Percentiles rank a stretch among this genome's conserved stretches.
Conservation (phyloP, 805 yeast species). For the Starmerella cellae region DNA sequence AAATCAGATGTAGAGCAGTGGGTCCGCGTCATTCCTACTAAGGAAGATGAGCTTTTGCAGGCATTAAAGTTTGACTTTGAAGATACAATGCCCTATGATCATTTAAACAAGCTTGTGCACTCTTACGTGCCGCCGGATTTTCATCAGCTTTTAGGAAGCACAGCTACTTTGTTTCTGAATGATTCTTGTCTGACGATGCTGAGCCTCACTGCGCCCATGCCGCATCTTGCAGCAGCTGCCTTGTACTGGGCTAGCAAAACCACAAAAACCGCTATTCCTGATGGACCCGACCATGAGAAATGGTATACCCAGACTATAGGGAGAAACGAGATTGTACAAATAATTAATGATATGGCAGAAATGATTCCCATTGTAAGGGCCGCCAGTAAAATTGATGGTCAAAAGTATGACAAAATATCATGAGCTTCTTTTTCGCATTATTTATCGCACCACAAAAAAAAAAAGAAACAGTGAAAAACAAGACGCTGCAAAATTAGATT, state of each 20-base stretch:
- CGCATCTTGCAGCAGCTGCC: constrained; percentile 30
- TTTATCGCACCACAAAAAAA: too few species aligned
- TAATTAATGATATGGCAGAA: constrained; percentile 20
- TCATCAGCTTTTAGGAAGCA: constrained; percentile 8
- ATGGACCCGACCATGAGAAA: constrained; percentile 8
- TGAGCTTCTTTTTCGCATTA: too few species aligned
- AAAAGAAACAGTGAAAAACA: too few species aligned
- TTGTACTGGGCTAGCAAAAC: constrained; percentile 26
- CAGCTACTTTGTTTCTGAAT: constrained; percentile 25
- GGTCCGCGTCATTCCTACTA: constrained; percentile 36
- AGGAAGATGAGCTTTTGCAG: constrained; percentile 36
- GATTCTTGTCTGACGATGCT: constrained; percentile 31
- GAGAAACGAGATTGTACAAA: constrained; percentile 12
- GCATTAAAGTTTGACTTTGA: constrained; percentile 38
- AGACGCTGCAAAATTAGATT: too few species aligned
- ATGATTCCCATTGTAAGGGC: constrained; percentile 16
- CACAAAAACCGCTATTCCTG: constrained; percentile 4
- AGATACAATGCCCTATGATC: constrained; percentile 30
- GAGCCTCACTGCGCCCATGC: constrained; percentile 24
- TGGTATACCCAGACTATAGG: constrained; percentile 15
- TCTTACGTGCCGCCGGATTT: constrained; percentile 8
- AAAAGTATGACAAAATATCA: constrained; percentile 14
- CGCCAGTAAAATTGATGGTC: constrained; percentile 17
- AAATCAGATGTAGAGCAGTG: constrained; percentile 39
- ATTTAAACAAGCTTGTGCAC: constrained; percentile 11